These are phyloP conservation scores for Boletus subcaerulescens DNA, from an alignment of 768 basidiomycete genomes.

Conservation along the genomic window DNA sequence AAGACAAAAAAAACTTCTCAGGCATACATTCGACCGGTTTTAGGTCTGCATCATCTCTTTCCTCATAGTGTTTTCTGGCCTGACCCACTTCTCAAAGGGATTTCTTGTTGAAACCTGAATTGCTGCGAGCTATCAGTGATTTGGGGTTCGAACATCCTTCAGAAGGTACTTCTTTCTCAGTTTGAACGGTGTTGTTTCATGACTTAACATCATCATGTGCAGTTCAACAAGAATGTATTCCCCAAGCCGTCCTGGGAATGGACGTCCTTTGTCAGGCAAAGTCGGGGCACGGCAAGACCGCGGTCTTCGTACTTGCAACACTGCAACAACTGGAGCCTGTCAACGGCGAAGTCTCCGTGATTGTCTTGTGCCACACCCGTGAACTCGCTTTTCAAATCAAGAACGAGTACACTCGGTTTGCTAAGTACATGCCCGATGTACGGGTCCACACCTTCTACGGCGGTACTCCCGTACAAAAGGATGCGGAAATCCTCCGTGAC, in stretches of 20 bases:
- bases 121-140: constrained; percentile 96
- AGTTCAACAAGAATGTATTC: constrained; percentile 99
- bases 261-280: constrained; percentile 99
- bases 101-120: constrained; percentile 95
- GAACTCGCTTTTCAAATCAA: constrained; percentile 99
- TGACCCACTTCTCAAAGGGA: constrained; percentile 53
- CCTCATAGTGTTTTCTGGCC: not conserved
- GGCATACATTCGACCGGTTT: constrained; percentile 99
- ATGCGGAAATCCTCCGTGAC: constrained; percentile 90
- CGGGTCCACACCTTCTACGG: constrained; percentile 98
- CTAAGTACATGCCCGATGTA: constrained; percentile 99
- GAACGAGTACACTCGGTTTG: constrained; percentile 99
- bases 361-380: constrained; percentile 98
- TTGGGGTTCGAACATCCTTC: constrained; percentile 99
- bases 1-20: constrained; percentile 97
- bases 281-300: constrained; percentile 98
- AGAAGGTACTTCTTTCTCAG: constrained; percentile 61
- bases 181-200: not conserved
- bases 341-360: constrained; percentile 95
- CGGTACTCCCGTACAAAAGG: constrained; percentile 91
- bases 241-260: constrained; percentile 98
- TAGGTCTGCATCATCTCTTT: constrained; percentile 53
- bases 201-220: not conserved
- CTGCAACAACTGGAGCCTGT: constrained; percentile 98
- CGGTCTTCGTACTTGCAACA: constrained; percentile 97